Conservation (phyloP, 2,329 filamentous ascomycete genomes). For the Fusarium brachygibbosum region DNA sequence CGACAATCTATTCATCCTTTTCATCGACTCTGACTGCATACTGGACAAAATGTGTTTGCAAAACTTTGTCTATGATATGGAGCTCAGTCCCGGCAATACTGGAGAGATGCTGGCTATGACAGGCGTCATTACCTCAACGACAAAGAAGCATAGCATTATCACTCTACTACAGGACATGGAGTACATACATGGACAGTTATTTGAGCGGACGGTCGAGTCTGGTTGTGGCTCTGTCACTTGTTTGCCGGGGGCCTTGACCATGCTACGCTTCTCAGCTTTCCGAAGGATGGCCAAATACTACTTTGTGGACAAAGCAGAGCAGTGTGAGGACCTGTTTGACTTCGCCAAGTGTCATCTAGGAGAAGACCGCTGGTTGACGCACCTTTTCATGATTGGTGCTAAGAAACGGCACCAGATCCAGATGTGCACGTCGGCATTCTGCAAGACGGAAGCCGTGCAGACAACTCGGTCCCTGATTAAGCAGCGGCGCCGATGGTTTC, state of each 20-base stretch:
- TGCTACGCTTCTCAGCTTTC: slow-evolving; percentile 96
- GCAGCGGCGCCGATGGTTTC: slow-evolving; percentile 95
- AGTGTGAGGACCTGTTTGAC: slow-evolving; percentile 95
- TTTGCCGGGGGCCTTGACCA: slow-evolving; percentile 93
- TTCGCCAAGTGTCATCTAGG: slow-evolving; percentile 96
- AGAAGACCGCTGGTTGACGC: slow-evolving; percentile 96
- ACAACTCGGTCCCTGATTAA: slow-evolving; percentile 88
- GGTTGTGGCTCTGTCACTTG: slow-evolving; percentile 95
- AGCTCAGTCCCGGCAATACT: slow-evolving; percentile 91
- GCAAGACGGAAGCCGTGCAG: slow-evolving; percentile 97
- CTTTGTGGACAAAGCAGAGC: slow-evolving; percentile 95
- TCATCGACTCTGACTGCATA: slow-evolving; percentile 98
- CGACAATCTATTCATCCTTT: slow-evolving; percentile 94
- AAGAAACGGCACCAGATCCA: slow-evolving; percentile 95
- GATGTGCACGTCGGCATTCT: slow-evolving; percentile 97
- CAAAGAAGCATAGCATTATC: slow-evolving; percentile 87
- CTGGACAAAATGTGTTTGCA: slow-evolving; percentile 91
- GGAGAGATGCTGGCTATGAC: slow-evolving; percentile 98
- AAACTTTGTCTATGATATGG: slow-evolving; percentile 99
- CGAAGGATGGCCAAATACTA: slow-evolving; percentile 98
- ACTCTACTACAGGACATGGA: slow-evolving; percentile 98
- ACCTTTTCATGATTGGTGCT: slow-evolving; percentile 98
- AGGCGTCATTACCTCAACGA: slow-evolving; percentile 95
- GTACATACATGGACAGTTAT: slow-evolving; percentile 96
- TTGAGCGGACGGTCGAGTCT: slow-evolving; percentile 95